Conservation (phyloP, 1,284 basidiomycete genomes). For the Spongiforma sp. region DNA sequence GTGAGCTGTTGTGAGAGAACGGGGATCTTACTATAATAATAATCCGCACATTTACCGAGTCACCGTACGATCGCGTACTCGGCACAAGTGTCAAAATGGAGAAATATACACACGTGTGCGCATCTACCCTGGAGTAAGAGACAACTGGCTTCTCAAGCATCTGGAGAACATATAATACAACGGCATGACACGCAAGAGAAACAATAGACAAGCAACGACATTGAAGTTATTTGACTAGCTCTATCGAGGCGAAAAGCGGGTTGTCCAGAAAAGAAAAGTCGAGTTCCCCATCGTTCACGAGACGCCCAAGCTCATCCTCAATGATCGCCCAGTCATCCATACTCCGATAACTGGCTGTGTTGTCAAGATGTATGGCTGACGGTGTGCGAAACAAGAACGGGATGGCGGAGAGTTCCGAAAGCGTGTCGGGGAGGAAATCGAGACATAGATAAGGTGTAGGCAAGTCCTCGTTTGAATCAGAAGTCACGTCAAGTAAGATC, state of each 20-base stretch:
- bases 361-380: conserved; percentile 4
- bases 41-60: too few relatives aligned
- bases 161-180: too few relatives aligned
- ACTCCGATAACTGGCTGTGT: not conserved
- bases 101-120: too few relatives aligned
- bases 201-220: conserved; percentile 2
- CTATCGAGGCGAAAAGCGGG: conserved; percentile 23
- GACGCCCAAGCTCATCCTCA: conserved; percentile 28
- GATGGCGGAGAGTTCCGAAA: conserved; percentile 37
- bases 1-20: conserved; percentile 21
- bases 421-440: conserved; percentile 19
- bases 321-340: conserved; percentile 20
- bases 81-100: too few relatives aligned
- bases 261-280: conserved; percentile 36
- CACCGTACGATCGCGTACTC: too few relatives aligned
- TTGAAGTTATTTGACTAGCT: conserved; percentile 15
- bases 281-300: conserved; percentile 29
- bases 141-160: too few relatives aligned
- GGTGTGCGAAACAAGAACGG: conserved; percentile 38
- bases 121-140: too few relatives aligned
- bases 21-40: conserved; percentile 12
- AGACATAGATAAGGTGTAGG: conserved; percentile 7
- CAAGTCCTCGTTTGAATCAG: not conserved
- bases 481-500: not conserved
- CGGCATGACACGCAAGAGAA: too few relatives aligned